Percentiles rank a stretch among this genome's conserved stretches.
phyloP scores from a whole-genome alignment of 1,284 basidiomycete species.

The Ustilago lituana region DNA sequence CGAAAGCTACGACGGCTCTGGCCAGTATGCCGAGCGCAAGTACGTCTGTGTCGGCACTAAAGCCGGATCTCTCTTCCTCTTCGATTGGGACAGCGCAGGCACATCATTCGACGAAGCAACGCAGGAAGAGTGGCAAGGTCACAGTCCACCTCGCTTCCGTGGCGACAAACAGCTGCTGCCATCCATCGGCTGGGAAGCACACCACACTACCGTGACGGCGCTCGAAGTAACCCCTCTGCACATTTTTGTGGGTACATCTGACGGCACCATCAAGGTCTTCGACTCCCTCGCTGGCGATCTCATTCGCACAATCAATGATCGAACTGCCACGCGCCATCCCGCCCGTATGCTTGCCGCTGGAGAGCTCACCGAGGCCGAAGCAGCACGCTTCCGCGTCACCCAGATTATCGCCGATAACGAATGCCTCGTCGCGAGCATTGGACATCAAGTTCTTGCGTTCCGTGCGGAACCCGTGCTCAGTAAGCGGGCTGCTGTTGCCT shows the following conservation, averaged over 20 bases:
- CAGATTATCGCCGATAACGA: slow-evolving; percentile 76
- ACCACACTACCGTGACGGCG: slow-evolving; percentile 56
- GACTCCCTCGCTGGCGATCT: slow-evolving; percentile 74
- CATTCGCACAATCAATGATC: slow-evolving; percentile 63
- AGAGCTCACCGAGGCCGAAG: slow-evolving; percentile 68
- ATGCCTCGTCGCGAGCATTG: slow-evolving; percentile 74
- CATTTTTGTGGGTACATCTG: slow-evolving; percentile 66
- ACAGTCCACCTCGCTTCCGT: slow-evolving; percentile 73
- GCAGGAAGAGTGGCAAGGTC: slow-evolving; percentile 52
- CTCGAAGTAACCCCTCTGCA: slow-evolving; percentile 52
- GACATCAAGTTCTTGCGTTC: slow-evolving; percentile 77
- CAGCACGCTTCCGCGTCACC: slow-evolving; percentile 71
- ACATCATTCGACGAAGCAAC: slow-evolving; percentile 24
- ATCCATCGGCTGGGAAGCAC: slow-evolving; percentile 53
- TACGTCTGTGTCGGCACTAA: slow-evolving; percentile 61
- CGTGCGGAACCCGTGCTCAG: slow-evolving; percentile 71
- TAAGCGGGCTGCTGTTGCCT: slow-evolving; percentile 14
- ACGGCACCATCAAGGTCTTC: slow-evolving; percentile 75
- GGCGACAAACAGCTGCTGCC: slow-evolving; percentile 74
- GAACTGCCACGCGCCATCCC: slow-evolving; percentile 69
- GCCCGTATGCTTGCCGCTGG: slow-evolving; percentile 72
- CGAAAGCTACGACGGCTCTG: slow-evolving; percentile 18
- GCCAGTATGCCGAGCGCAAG: slow-evolving; percentile 55
- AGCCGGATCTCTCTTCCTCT: slow-evolving; percentile 55
- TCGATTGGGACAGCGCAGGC: slow-evolving; percentile 56